A percentile compares a stretch with the other conserved stretches of the same genome.
Evolutionary conservation across 768 basidiomycete species (phyloP).

Genomic region (Boletellus ananiceps): DNA sequence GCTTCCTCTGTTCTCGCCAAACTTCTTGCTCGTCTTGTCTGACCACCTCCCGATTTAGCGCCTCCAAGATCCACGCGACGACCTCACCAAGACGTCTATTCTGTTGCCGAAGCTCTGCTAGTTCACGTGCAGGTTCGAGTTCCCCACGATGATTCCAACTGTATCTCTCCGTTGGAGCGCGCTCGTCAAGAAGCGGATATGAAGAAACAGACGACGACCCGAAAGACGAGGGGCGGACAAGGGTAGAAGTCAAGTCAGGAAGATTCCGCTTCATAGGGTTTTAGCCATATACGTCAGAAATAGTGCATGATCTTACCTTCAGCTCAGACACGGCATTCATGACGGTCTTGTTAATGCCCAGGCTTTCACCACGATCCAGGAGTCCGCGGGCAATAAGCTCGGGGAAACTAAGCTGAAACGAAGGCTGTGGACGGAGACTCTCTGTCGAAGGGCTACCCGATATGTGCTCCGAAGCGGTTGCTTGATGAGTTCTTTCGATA

Average conservation of each 20-base stretch:
- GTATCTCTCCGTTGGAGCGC: slow-evolving; percentile 51
- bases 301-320: slow-evolving; percentile 44
- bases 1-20: slow-evolving; percentile 42
- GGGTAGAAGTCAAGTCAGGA: slow-evolving; percentile 71
- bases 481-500: slow-evolving; percentile 29
- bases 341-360: slow-evolving; percentile 81
- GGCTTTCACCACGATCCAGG: slow-evolving; percentile 69
- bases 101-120: slow-evolving; percentile 46
- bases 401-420: slow-evolving; percentile 51
- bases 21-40: slow-evolving; percentile 34
- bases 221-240: slow-evolving; percentile 50
- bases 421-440: slow-evolving; percentile 39
- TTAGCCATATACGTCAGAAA: slow-evolving; percentile 1
- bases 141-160: slow-evolving; percentile 66
- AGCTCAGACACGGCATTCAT: slow-evolving; percentile 77
- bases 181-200: slow-evolving; percentile 63
- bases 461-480: slow-evolving; percentile 17
- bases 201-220: slow-evolving; percentile 38
- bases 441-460: slow-evolving; percentile 19
- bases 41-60: slow-evolving; percentile 53
- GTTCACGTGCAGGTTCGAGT: slow-evolving; percentile 67
- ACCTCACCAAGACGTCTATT: slow-evolving; percentile 67
- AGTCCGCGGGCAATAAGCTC: slow-evolving; percentile 71
- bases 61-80: slow-evolving; percentile 70
- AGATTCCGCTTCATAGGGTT: slow-evolving; percentile 61